Evolutionary conservation across 352 stramenopile genomes (phyloP).

Genomic region (Pythium coloratum): DNA sequence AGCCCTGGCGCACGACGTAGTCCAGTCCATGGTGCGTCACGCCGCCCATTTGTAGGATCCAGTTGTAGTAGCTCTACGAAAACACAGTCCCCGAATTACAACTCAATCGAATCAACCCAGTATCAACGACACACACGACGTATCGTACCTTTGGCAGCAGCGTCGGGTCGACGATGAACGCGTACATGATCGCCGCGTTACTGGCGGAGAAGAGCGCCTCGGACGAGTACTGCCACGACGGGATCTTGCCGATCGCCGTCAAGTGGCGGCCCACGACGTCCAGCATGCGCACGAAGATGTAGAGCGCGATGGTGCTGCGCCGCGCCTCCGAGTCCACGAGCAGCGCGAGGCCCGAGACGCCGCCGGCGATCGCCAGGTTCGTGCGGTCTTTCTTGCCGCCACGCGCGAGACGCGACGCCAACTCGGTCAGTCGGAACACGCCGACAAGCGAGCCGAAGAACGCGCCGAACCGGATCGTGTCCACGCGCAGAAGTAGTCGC

Average conservation of each 20-base stretch:
- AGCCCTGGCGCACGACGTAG: slow-evolving; percentile 62
- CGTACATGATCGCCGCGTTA: slow-evolving; percentile 84
- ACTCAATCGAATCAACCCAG: too few relatives aligned
- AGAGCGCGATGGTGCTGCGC: slow-evolving; percentile 74
- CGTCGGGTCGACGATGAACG: slow-evolving; percentile 63
- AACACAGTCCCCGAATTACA: background rate
- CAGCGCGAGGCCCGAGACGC: slow-evolving; percentile 63
- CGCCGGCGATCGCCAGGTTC: slow-evolving; percentile 70
- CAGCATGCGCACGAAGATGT: slow-evolving; percentile 87
- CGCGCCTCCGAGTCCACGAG: slow-evolving; percentile 67
- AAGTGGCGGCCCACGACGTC: slow-evolving; percentile 78
- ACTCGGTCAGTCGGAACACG: slow-evolving; percentile 64
- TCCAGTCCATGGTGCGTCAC: slow-evolving; percentile 76
- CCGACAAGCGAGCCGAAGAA: slow-evolving; percentile 81
- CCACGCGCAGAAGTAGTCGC: slow-evolving; percentile 57
- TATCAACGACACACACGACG: too few relatives aligned
- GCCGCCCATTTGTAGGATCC: slow-evolving; percentile 71
- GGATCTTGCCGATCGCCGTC: slow-evolving; percentile 48
- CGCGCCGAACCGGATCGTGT: slow-evolving; percentile 77
- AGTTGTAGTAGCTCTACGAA: slow-evolving; percentile 83
- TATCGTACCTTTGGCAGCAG: slow-evolving; percentile 63
- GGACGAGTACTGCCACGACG: slow-evolving; percentile 62
- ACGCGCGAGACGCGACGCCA: slow-evolving; percentile 45
- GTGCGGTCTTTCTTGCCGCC: slow-evolving; percentile 47
- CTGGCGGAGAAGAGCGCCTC: slow-evolving; percentile 73